These are phyloP conservation scores for Pelargonium australe DNA, from an alignment of 441 rosid species.

Conservation along the genomic window DNA sequence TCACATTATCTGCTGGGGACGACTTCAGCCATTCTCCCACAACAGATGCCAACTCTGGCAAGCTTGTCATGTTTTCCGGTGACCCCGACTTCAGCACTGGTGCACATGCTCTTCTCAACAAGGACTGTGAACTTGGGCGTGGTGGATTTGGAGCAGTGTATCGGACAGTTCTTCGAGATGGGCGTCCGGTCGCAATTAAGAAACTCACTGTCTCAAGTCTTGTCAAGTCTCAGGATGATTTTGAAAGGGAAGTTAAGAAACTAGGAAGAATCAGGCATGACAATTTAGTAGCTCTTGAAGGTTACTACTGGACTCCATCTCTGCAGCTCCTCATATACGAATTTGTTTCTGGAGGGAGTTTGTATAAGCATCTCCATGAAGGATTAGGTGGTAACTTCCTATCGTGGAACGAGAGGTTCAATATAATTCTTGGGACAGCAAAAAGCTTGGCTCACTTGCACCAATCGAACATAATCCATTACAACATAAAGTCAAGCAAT, in stretches of 20 bases:
- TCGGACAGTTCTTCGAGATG: slow-evolving; percentile 53
- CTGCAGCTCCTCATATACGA: slow-evolving; percentile 65
- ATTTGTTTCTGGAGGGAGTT: slow-evolving; percentile 58
- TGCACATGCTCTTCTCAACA: slow-evolving; percentile 65
- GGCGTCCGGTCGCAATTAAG: slow-evolving; percentile 56
- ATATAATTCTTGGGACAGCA: slow-evolving; percentile 55
- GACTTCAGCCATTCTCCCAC: slow-evolving; percentile 57
- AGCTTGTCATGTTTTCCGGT: slow-evolving; percentile 73
- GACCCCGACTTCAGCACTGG: slow-evolving; percentile 71
- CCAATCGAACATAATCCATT: slow-evolving; percentile 57
- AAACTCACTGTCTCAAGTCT: slow-evolving; percentile 68
- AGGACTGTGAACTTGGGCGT: slow-evolving; percentile 68
- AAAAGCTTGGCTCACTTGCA: slow-evolving; percentile 56
- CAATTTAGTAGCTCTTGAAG: slow-evolving; percentile 55
- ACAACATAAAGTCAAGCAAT: slow-evolving; percentile 67
- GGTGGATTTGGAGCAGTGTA: slow-evolving; percentile 74
- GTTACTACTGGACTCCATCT: slow-evolving; percentile 70
- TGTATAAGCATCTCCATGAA: slow-evolving; percentile 61
- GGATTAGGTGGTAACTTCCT: slow-evolving; percentile 37
- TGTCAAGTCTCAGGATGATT: slow-evolving; percentile 65
- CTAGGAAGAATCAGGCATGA: slow-evolving; percentile 53
- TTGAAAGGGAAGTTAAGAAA: slow-evolving; percentile 63
- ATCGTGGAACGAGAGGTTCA: slow-evolving; percentile 64
- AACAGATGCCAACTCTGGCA: slow-evolving; percentile 70
- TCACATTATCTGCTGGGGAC: slow-evolving; percentile 51